Base-by-base conservation (phyloP, 768 basidiomycete species). In the Grammothele lineata region DNA sequence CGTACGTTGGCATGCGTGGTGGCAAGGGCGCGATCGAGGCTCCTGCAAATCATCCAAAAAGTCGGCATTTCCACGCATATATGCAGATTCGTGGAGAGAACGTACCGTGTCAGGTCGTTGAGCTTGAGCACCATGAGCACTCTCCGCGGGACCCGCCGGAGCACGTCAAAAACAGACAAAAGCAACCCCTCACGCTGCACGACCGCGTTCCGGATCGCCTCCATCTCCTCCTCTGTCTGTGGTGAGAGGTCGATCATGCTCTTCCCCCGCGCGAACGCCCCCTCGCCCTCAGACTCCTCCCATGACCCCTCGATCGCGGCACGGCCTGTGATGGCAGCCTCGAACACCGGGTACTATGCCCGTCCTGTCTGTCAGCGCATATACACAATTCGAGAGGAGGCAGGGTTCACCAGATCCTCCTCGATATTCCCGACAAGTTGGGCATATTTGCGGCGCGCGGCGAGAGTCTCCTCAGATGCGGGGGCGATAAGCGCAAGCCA, bases 261-360 rank as follows among this genome's bases (percentile, higher is more conserved):
- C 9, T 83, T 80, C 1, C 83, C 83, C n/a, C 88, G 80, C 36
- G 66, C 66, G 57, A 82, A 76, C n/a, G 66, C 55, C n/a, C 37
- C 53, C 21, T 60, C 60, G 15, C 65, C 63, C 9, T 64, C 67
- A 17, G 66, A 63, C n/a, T 15, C 15, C 15, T 74, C 71, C 71
- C 74, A 77, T 5, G 78, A 71, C 25, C 82, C 85, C 60, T 83
- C 78, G 45, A 95, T 65, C 1, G 80, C 81, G 15, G 88, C 82
- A 34, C 92, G 78, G 53, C 84, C 86, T n/a, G 94, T 97, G 37
- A 98, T 83, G 12, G 94, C 94, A 18, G 92, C 90, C 65, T 97
- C 92, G 51, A 98, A 93, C 10, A 96, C 77, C 8, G 92, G 89
- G 62, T 96, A 98, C 87, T 94, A 58, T 0, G 43, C 23, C 4